These are phyloP conservation scores for Amesomyces nigricolor DNA, from an alignment of 2,329 filamentous ascomycete genomes.

Conservation along the genomic window DNA sequence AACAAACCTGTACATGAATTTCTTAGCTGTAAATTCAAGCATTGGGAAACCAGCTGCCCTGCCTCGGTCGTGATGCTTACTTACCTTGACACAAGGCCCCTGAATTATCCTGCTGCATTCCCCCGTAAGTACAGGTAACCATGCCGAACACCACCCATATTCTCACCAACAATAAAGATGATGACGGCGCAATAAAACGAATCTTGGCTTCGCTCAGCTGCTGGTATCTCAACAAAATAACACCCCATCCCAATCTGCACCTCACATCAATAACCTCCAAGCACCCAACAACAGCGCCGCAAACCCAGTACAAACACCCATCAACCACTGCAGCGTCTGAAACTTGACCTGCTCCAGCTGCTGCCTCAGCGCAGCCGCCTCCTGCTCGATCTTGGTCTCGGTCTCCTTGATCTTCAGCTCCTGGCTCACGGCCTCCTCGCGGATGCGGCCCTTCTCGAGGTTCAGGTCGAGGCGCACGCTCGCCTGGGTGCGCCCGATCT, in stretches of 20 bases:
- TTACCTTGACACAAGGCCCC: no score
- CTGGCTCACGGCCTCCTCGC: slow-evolving; percentile 93
- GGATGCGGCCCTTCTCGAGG: slow-evolving; percentile 90
- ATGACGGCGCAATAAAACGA: no score
- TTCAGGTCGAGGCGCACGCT: slow-evolving; percentile 90
- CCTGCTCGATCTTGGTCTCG: slow-evolving; percentile 96
- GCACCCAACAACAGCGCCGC: slow-evolving; percentile 63
- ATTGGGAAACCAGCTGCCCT: no score
- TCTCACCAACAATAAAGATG: no score
- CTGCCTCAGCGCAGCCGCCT: slow-evolving; percentile 84
- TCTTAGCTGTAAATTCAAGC: not conserved
- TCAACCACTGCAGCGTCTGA: slow-evolving; percentile 94
- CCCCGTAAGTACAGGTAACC: no score
- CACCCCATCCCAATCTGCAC: not conserved
- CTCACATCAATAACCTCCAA: slow-evolving; percentile 63
- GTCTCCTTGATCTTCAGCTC: slow-evolving; percentile 99
- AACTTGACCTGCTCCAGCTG: slow-evolving; percentile 97
- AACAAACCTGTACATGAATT: not conserved
- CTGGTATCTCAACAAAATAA: not conserved
- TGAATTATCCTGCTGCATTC: no score
- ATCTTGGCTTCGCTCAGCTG: not conserved
- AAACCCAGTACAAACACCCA: slow-evolving; percentile 71
- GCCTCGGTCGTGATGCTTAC: no score
- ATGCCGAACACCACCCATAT: no score
- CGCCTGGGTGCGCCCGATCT: slow-evolving; percentile 90